Evolutionary conservation across 2,329 filamentous ascomycete species (phyloP).

Genomic region (Xylariaceae sp.): DNA sequence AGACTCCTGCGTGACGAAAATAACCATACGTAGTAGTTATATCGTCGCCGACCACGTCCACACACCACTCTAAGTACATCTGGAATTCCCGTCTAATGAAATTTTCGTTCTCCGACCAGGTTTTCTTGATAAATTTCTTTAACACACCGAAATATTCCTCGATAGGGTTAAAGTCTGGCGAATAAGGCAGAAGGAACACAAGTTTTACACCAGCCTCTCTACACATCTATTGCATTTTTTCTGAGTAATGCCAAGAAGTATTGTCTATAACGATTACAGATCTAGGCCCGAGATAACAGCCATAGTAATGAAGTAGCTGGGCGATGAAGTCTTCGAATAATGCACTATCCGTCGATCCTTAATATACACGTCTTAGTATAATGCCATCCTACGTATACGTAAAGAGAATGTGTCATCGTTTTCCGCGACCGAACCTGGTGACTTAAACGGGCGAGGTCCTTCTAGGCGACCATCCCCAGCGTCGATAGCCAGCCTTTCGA

Average conservation of each 20-base stretch:
- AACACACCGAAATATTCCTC: conserved; percentile 5
- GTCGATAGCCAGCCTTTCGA: conserved; percentile 29
- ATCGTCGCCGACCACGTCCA: conserved; percentile 3
- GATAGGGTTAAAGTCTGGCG: conserved; percentile 6
- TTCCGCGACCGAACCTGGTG: conserved; percentile 14
- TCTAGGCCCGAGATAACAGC: conserved; percentile 26
- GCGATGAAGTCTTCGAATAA: conserved; percentile 26
- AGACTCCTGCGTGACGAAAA: conserved; percentile 1
- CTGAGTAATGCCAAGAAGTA: conserved; percentile 24
- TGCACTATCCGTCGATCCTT: conserved; percentile 21
- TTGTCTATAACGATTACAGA: conserved; percentile 32
- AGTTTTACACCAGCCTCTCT: conserved; percentile 10
- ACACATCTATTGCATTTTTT: conserved; percentile 24
- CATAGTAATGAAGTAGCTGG: conserved; percentile 26
- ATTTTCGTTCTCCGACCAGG: conserved; percentile 3
- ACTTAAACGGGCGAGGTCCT: conserved; percentile 22
- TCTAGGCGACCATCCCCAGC: conserved; percentile 30
- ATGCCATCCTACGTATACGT: conserved; percentile 24
- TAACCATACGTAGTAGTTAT: neutral
- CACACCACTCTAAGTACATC: conserved; percentile 8
- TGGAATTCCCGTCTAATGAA: conserved; percentile 6
- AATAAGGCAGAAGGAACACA: conserved; percentile 1
- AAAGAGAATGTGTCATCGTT: conserved; percentile 20
- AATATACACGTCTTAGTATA: conserved; percentile 18
- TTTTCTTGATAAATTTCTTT: conserved; percentile 6